Percentiles rank a stretch among this genome's conserved stretches.
Evolutionary conservation across 495 filamentous ascomycete species (phyloP).

Genomic region (Aspergillus nanangensis): DNA sequence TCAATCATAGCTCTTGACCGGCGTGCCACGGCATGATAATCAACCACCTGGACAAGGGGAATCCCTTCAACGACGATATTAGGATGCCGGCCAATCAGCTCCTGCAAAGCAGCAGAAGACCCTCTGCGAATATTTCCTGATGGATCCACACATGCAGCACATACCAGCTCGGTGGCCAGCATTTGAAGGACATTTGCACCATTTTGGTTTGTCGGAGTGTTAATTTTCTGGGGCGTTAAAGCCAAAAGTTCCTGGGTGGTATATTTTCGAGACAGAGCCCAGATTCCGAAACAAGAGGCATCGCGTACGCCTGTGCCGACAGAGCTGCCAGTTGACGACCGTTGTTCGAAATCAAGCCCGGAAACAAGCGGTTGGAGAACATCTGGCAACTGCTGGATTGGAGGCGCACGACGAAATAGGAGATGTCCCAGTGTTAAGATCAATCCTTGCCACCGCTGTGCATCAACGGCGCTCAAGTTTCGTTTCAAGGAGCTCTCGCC

Average conservation of each 20-base stretch:
- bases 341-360: constrained; percentile 81
- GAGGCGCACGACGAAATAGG: constrained; percentile 71
- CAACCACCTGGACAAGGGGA: constrained; percentile 76
- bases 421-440: constrained; percentile 83
- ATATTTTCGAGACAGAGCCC: constrained; percentile 86
- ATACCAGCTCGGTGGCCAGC: constrained; percentile 73
- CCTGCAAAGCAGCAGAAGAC: constrained; percentile 88
- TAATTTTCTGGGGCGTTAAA: constrained; percentile 42
- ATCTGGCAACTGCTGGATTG: constrained; percentile 58
- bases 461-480: constrained; percentile 68
- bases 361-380: constrained; percentile 67
- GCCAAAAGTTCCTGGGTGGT: constrained; percentile 70
- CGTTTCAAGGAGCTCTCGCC: constrained; percentile 36
- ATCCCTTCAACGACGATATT: constrained; percentile 79
- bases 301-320: constrained; percentile 94
- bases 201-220: constrained; percentile 18
- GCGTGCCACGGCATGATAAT: constrained; percentile 88
- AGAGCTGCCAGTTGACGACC: constrained; percentile 72
- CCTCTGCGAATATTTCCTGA: constrained; percentile 89
- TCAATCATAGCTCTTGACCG: constrained; percentile 75
- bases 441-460: constrained; percentile 86
- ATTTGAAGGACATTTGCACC: constrained; percentile 58
- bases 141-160: constrained; percentile 81
- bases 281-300: constrained; percentile 92
- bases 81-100: constrained; percentile 89